Conservation (phyloP, 768 basidiomycete species). For the Clathrus columnatus region DNA sequence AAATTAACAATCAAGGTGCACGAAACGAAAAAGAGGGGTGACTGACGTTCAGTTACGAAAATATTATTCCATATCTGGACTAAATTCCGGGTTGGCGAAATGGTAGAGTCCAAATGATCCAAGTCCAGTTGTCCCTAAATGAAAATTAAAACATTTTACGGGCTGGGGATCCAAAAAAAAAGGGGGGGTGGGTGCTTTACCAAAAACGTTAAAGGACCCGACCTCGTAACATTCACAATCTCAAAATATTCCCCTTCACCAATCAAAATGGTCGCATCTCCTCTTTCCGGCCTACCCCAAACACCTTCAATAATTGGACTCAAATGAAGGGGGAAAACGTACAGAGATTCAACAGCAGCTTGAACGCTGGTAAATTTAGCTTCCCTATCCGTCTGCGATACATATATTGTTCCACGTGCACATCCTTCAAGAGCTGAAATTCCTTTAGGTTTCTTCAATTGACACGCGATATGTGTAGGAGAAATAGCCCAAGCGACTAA, state of each 20-base stretch:
- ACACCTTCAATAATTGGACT: not conserved
- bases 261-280: constrained; percentile 41
- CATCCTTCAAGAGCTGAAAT: constrained; percentile 43
- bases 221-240: constrained; percentile 46
- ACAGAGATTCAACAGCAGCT: constrained; percentile 49
- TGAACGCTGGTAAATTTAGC: constrained; percentile 45
- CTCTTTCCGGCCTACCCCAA: constrained; percentile 31
- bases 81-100: constrained; percentile 37
- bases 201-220: constrained; percentile 46
- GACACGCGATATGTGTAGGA: constrained; percentile 39
- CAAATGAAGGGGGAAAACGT: constrained; percentile 14
- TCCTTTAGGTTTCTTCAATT: constrained; percentile 36
- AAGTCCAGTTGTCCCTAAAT: constrained; percentile 43
- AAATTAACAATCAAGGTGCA: not conserved
- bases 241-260: constrained; percentile 53
- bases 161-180: not conserved
- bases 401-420: constrained; percentile 50
- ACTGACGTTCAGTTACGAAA: constrained; percentile 22
- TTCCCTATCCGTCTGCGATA: constrained; percentile 38
- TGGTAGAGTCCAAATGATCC: constrained; percentile 29
- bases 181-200: constrained; percentile 24
- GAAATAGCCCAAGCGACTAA: constrained; percentile 31
- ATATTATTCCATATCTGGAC: constrained; percentile 46
- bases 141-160: not conserved
- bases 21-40: not conserved